Conservation (phyloP, 805 yeast species). For the Starmerella khaoyaiensis region DNA sequence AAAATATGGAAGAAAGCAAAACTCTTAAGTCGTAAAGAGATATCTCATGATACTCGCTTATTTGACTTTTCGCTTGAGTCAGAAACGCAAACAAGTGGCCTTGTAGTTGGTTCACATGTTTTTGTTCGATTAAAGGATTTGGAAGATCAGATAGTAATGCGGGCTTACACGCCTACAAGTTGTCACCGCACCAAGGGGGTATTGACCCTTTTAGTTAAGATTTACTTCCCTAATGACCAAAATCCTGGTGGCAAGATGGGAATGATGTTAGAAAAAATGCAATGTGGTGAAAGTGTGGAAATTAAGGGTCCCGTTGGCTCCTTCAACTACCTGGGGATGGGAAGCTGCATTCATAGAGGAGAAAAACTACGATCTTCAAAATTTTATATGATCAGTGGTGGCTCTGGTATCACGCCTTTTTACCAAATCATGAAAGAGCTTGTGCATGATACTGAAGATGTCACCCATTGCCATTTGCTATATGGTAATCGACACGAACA, state of each 20-base stretch:
- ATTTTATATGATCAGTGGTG: constrained; percentile 43
- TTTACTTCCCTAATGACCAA: constrained; percentile 26
- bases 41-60: constrained; percentile 27
- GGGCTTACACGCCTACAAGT: constrained; percentile 30
- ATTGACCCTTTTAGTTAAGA: constrained; percentile 27
- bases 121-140: constrained; percentile 24
- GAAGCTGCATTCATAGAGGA: constrained; percentile 6
- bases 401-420: constrained; percentile 45
- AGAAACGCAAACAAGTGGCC: constrained; percentile 26
- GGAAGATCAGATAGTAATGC: constrained; percentile 24
- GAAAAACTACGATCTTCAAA: constrained; percentile 17
- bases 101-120: constrained; percentile 29
- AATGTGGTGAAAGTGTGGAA: constrained; percentile 23
- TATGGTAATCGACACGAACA: constrained; percentile 34
- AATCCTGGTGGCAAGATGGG: constrained; percentile 30
- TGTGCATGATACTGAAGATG: constrained; percentile 34
- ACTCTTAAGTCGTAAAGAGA: constrained; percentile 20
- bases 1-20: constrained; percentile 25
- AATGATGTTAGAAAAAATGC: constrained; percentile 22
- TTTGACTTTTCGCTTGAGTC: constrained; percentile 26
- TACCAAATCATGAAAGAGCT: constrained; percentile 41
- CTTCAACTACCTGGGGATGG: constrained; percentile 23
- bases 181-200: constrained; percentile 24
- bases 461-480: constrained; percentile 35
- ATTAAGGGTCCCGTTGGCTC: constrained; percentile 28